These are phyloP conservation scores for Aspergillus fumigatiaffinis DNA, from an alignment of 2,329 filamentous ascomycete genomes.

Conservation along the genomic window DNA sequence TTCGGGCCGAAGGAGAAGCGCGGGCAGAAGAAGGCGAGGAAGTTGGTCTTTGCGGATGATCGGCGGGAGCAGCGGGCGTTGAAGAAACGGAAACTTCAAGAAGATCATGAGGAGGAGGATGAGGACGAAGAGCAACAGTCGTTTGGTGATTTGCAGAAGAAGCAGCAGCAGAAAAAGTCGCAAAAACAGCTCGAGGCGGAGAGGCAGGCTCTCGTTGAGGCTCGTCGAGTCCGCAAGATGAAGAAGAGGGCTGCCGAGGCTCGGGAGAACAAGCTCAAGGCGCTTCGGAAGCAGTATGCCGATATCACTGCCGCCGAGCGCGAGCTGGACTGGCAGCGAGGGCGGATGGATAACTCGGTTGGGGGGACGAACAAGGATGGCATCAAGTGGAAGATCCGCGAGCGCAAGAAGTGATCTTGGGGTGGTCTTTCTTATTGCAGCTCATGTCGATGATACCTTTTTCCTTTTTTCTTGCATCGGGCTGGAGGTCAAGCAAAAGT, in stretches of 20 bases:
- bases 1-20: conserved; percentile 18
- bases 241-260: conserved; percentile 48
- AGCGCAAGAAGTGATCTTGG: conserved; percentile 47
- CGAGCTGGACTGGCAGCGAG: conserved; percentile 57
- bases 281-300: conserved; percentile 51
- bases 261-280: conserved; percentile 48
- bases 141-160: conserved; percentile 12
- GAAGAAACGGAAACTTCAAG: conserved; percentile 18
- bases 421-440: not conserved
- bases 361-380: conserved; percentile 62
- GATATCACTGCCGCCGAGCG: conserved; percentile 54
- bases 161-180: conserved; percentile 32
- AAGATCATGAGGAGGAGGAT: conserved; percentile 23
- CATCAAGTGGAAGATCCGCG: conserved; percentile 61
- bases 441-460: conserved; percentile 3
- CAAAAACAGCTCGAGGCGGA: conserved; percentile 44
- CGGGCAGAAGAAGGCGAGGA: conserved; percentile 22
- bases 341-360: conserved; percentile 57
- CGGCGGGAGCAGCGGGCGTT: conserved; percentile 30
- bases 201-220: conserved; percentile 34
- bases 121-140: conserved; percentile 17
- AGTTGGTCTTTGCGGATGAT: conserved; percentile 40
- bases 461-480: not conserved
- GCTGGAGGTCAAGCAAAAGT: not conserved
- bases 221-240: conserved; percentile 41